Percentiles rank a stretch among this genome's conserved stretches.
These are phyloP conservation scores for Fusarium penzigii DNA, from an alignment of 2,329 filamentous ascomycete species.

Conservation along the genomic window DNA sequence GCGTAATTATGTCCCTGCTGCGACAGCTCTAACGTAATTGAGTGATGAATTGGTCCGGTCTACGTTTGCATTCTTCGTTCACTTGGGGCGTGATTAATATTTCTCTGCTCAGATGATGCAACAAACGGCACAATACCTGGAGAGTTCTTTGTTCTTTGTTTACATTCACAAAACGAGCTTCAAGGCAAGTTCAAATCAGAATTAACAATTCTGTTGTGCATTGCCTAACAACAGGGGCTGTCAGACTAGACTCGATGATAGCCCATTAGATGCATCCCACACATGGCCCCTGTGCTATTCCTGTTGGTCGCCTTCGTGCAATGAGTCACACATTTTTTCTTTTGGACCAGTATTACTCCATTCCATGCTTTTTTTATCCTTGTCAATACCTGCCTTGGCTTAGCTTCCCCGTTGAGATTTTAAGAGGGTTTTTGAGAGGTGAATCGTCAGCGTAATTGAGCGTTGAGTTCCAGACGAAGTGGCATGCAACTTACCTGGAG, in stretches of 20 bases:
- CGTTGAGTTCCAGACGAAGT: slow-evolving; percentile 1
- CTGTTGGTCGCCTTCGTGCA: slow-evolving; percentile 17
- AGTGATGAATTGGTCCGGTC: slow-evolving; percentile 9
- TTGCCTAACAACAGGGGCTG: too few species aligned
- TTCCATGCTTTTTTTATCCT: slow-evolving; percentile 25
- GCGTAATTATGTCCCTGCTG: slow-evolving; percentile 31
- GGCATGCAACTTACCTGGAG: too few species aligned
- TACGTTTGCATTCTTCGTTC: slow-evolving; percentile 12
- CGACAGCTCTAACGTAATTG: slow-evolving; percentile 14
- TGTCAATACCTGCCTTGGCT: slow-evolving; percentile 25
- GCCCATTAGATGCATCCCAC: too few species aligned
- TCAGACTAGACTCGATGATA: too few species aligned
- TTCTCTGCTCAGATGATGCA: neutral
- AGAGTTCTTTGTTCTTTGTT: too few species aligned
- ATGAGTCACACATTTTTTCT: slow-evolving; percentile 28
- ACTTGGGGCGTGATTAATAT: slow-evolving; percentile 7
- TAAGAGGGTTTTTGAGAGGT: neutral
- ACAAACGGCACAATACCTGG: too few species aligned
- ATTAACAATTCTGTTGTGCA: too few species aligned
- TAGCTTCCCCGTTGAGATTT: slow-evolving; percentile 14
- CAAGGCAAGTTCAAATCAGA: too few species aligned
- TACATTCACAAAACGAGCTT: too few species aligned
- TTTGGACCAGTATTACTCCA: slow-evolving; percentile 25
- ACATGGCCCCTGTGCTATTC: slow-evolving; percentile 15
- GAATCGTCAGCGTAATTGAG: slow-evolving; percentile 17